These are phyloP conservation scores for Globisporangium radiosum DNA, from an alignment of 352 stramenopile species.

Conservation along the genomic window DNA sequence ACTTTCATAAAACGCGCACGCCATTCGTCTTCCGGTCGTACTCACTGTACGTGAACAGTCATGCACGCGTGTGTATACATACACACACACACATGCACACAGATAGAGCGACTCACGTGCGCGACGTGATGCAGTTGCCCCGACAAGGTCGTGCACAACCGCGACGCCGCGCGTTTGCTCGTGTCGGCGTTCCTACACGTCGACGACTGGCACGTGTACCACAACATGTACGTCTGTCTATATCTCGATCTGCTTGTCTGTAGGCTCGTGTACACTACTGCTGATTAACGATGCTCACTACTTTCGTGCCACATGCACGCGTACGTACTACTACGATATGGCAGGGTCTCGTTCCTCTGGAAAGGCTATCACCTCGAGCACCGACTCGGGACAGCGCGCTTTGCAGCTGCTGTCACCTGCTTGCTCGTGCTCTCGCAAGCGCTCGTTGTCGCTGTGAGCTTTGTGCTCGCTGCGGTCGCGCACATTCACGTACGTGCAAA, in stretches of 20 bases:
- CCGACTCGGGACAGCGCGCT: constrained; percentile 40
- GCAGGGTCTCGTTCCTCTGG: constrained; percentile 74
- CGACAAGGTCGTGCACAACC: constrained; percentile 33
- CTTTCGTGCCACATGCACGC: too few relatives aligned
- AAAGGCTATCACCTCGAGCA: constrained; percentile 78
- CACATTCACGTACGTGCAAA: constrained; percentile 10
- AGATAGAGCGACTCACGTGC: not conserved
- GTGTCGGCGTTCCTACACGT: constrained; percentile 75
- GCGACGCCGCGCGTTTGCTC: constrained; percentile 42
- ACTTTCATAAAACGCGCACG: constrained; percentile 41
- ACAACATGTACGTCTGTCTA: constrained; percentile 77
- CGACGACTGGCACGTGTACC: constrained; percentile 84
- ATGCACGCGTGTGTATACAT: too few relatives aligned
- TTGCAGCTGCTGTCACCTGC: constrained; percentile 37
- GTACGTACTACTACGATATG: constrained; percentile 1
- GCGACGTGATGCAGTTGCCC: constrained; percentile 46
- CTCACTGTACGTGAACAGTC: constrained; percentile 30
- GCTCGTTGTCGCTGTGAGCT: constrained; percentile 42
- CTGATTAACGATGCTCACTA: too few relatives aligned
- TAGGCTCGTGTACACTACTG: not conserved
- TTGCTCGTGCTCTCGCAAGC: constrained; percentile 59
- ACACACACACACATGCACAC: too few relatives aligned
- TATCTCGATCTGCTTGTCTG: constrained; percentile 8
- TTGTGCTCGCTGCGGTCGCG: constrained; percentile 24
- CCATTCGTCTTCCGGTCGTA: constrained; percentile 29